A percentile compares a stretch with the other conserved stretches of the same genome.
These are phyloP conservation scores for Hymenoscyphus albidus DNA, from an alignment of 2,329 filamentous ascomycete genomes.

Conservation along the genomic window DNA sequence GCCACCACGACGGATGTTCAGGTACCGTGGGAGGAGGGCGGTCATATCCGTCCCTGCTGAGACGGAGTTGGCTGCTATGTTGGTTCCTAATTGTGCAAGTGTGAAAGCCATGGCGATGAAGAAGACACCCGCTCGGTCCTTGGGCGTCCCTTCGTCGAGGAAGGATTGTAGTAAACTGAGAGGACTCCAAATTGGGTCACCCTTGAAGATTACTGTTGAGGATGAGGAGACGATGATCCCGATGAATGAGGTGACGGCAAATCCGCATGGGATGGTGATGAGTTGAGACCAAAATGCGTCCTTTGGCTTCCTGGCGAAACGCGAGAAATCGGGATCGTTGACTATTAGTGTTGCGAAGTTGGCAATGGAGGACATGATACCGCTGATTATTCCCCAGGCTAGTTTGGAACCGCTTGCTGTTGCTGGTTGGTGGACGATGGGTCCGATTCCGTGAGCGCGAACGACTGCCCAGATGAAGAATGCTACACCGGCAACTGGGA, in stretches of 20 bases:
- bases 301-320: conserved; percentile 72
- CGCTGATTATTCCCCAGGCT: conserved; percentile 78
- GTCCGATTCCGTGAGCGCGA: conserved; percentile 76
- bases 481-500: conserved; percentile 75
- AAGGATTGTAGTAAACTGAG: conserved; percentile 63
- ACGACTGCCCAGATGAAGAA: conserved; percentile 87
- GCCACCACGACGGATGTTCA: conserved; percentile 82
- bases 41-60: conserved; percentile 76
- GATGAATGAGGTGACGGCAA: conserved; percentile 79
- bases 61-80: conserved; percentile 82
- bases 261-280: conserved; percentile 66
- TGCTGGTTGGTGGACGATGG: conserved; percentile 69
- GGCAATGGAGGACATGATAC: conserved; percentile 83
- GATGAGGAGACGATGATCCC: conserved; percentile 75
- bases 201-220: conserved; percentile 61
- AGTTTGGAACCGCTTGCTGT: conserved; percentile 62
- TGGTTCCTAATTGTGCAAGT: conserved; percentile 79
- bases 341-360: conserved; percentile 88
- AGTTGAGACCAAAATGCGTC: conserved; percentile 81
- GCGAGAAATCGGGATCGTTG: conserved; percentile 76
- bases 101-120: conserved; percentile 67
- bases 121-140: conserved; percentile 71
- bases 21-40: conserved; percentile 70
- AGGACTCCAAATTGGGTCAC: conserved; percentile 68
- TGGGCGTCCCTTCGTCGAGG: conserved; percentile 64